These are phyloP conservation scores for Aurinia saxatilis DNA, from an alignment of 345 rosid genomes.

Conservation along the genomic window DNA sequence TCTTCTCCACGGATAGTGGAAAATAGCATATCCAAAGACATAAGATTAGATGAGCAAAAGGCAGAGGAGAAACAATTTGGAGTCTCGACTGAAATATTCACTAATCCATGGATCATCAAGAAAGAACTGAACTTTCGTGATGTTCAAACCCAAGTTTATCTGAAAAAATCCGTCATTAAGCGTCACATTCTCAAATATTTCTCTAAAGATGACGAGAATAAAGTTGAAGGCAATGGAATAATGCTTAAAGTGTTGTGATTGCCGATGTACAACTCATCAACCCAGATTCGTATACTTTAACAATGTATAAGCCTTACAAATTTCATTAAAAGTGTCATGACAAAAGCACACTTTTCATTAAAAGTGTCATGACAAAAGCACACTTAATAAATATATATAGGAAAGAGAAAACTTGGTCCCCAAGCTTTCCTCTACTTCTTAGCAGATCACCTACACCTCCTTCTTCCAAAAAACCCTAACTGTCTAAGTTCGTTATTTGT, in stretches of 20 bases:
- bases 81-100: neutral
- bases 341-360: neutral
- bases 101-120: neutral
- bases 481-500: no score
- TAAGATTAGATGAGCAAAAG: neutral
- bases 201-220: neutral
- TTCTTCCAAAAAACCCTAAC: no score
- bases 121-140: neutral
- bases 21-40: no score
- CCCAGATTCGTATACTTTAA: neutral
- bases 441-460: no score
- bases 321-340: neutral
- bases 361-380: neutral
- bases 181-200: neutral
- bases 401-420: no score
- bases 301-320: neutral
- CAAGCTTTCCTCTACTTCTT: no score
- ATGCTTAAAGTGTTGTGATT: neutral
- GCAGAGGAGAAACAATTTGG: neutral
- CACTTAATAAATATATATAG: neutral
- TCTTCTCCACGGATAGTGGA: no score
- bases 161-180: neutral
- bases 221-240: neutral
- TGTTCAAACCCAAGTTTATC: neutral
- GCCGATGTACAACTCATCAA: no score